These are phyloP conservation scores for Puccinia novopanici DNA, from an alignment of 1,284 basidiomycete genomes.

Conservation along the genomic window DNA sequence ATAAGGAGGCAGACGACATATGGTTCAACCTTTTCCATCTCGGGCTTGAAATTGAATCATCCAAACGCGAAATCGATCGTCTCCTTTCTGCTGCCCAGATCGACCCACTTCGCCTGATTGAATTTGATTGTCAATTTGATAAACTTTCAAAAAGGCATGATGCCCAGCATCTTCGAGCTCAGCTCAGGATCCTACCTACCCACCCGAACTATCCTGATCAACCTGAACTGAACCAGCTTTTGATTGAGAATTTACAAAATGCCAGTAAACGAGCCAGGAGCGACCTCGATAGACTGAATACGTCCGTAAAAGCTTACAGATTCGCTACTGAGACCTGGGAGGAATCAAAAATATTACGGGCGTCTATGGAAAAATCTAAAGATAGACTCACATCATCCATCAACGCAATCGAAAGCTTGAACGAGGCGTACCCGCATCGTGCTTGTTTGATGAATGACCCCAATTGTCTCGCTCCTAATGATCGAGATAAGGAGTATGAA, in stretches of 20 bases:
- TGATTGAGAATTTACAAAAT: conserved; percentile 6
- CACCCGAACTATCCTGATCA: conserved; percentile 42
- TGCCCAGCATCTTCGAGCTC: conserved; percentile 16
- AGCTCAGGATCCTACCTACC: conserved; percentile 24
- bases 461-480: background rate
- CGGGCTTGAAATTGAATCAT: conserved; percentile 20
- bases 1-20: conserved; percentile 47
- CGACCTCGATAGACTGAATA: conserved; percentile 24
- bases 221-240: conserved; percentile 4
- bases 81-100: conserved; percentile 6
- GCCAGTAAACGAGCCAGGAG: conserved; percentile 5
- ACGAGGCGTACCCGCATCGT: conserved; percentile 20
- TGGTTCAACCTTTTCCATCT: conserved; percentile 36
- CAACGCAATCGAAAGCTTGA: conserved; percentile 6
- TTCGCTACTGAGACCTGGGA: conserved; percentile 22
- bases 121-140: conserved; percentile 23
- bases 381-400: conserved; percentile 16
- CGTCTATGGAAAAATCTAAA: conserved; percentile 24
- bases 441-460: conserved; percentile 15
- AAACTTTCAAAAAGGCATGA: conserved; percentile 18
- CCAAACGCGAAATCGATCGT: conserved; percentile 37
- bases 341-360: conserved; percentile 4
- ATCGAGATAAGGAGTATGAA: conserved; percentile 19
- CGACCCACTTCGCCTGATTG: conserved; percentile 16
- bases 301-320: conserved; percentile 7